A percentile compares a stretch with the other conserved stretches of the same genome.
Evolutionary conservation across 2,329 filamentous ascomycete species (phyloP).

Genomic region (Teratosphaeria nubilosa): DNA sequence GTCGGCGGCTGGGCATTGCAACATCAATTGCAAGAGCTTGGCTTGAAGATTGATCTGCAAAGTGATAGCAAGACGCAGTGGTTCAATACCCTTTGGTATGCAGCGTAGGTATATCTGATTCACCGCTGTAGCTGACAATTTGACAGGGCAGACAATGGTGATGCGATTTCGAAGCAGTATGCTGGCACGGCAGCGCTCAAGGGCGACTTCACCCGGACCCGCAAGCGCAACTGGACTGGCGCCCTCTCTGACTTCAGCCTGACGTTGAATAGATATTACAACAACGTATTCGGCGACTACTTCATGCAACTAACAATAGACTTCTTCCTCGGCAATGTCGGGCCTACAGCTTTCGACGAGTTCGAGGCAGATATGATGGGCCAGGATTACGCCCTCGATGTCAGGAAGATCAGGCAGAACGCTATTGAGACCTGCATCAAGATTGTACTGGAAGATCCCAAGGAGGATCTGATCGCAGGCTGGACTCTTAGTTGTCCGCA

Average conservation of each 20-base stretch:
- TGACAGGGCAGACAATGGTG: conserved; percentile 74
- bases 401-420: conserved; percentile 71
- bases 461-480: conserved; percentile 75
- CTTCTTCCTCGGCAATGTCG: conserved; percentile 82
- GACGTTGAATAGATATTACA: conserved; percentile 69
- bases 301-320: conserved; percentile 96
- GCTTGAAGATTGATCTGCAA: conserved; percentile 65
- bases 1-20: conserved; percentile 78
- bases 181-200: conserved; percentile 93
- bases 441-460: conserved; percentile 69
- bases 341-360: conserved; percentile 76
- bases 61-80: conserved; percentile 71
- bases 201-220: conserved; percentile 87
- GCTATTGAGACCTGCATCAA: conserved; percentile 84
- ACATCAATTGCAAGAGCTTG: conserved; percentile 63
- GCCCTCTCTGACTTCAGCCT: conserved; percentile 85
- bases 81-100: conserved; percentile 83
- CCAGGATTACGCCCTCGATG: conserved; percentile 80
- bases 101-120: too few relatives aligned
- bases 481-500: conserved; percentile 81
- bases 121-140: not conserved
- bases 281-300: conserved; percentile 94
- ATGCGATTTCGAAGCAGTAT: conserved; percentile 91
- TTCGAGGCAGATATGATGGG: conserved; percentile 92
- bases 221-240: conserved; percentile 81